Evolutionary conservation across 2,329 filamentous ascomycete genomes (phyloP).

Genomic region (Botrytis fragariae): DNA sequence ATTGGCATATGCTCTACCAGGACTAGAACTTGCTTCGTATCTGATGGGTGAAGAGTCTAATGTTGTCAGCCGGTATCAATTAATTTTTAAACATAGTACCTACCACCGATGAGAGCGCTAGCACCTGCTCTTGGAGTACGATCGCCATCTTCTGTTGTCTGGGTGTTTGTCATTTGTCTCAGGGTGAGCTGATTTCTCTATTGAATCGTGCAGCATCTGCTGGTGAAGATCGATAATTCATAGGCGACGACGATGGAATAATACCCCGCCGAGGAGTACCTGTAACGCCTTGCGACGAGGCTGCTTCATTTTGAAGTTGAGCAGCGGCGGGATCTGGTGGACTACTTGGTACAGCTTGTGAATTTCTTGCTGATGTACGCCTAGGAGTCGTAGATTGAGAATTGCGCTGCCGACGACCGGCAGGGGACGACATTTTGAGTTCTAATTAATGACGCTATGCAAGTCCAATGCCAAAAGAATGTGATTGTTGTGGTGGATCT

Average conservation of each 20-base stretch:
- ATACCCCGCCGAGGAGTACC: slow-evolving; percentile 50
- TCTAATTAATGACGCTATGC: not conserved
- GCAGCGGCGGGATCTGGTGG: slow-evolving; percentile 41
- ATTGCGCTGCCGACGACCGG: slow-evolving; percentile 53
- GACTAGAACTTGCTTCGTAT: slow-evolving; percentile 88
- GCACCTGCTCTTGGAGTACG: slow-evolving; percentile 68
- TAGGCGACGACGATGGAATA: slow-evolving; percentile 74
- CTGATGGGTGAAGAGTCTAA: slow-evolving; percentile 91
- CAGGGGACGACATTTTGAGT: slow-evolving; percentile 60
- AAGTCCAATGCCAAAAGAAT: slow-evolving; percentile 3
- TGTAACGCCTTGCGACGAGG: slow-evolving; percentile 34
- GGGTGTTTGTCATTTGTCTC: slow-evolving; percentile 57
- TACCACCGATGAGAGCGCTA: slow-evolving; percentile 57
- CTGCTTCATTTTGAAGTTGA: slow-evolving; percentile 39
- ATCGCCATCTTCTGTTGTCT: slow-evolving; percentile 57
- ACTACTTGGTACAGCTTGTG: slow-evolving; percentile 53
- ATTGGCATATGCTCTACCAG: slow-evolving; percentile 55
- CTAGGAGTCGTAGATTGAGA: slow-evolving; percentile 56
- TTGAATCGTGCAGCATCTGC: slow-evolving; percentile 41
- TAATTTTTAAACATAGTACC: slow-evolving; percentile 29
- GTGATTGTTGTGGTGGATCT: slow-evolving; percentile 11
- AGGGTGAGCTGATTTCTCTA: slow-evolving; percentile 56
- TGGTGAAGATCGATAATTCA: slow-evolving; percentile 70
- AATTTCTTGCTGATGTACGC: slow-evolving; percentile 55
- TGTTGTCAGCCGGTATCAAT: slow-evolving; percentile 15